These are phyloP conservation scores for Clarireedia sp. DNA, from an alignment of 2,329 filamentous ascomycete species.

Conservation along the genomic window DNA sequence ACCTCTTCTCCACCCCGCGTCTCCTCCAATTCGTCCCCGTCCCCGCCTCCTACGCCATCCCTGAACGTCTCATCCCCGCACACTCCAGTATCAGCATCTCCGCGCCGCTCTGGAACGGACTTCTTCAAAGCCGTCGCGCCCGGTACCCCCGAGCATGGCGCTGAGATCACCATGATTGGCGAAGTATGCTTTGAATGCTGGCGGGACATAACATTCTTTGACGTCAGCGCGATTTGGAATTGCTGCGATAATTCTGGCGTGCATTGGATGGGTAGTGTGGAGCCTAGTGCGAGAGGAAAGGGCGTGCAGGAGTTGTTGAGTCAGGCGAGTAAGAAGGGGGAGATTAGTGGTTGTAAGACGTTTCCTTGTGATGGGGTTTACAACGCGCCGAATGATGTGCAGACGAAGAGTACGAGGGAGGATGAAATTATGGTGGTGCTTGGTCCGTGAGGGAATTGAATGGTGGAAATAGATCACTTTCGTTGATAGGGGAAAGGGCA, in stretches of 20 bases:
- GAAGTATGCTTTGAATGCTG: constrained; percentile 2
- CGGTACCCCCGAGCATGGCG: background rate
- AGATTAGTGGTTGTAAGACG: background rate
- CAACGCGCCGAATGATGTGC: background rate
- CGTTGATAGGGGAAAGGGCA: too few species aligned
- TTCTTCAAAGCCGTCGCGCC: background rate
- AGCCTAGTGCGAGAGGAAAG: background rate
- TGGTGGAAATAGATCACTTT: too few species aligned
- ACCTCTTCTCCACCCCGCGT: background rate
- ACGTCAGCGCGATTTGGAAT: constrained; percentile 4
- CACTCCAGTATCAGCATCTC: background rate
- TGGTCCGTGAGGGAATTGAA: background rate
- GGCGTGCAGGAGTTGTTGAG: background rate
- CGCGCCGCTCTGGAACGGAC: background rate
- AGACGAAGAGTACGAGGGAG: background rate
- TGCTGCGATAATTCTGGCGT: background rate
- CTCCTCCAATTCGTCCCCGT: background rate
- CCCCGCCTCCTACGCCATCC: background rate
- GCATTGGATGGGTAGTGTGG: constrained; percentile 3
- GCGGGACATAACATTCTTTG: background rate
- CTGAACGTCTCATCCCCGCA: background rate
- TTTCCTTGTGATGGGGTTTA: background rate
- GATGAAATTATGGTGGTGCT: background rate
- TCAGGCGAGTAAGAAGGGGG: background rate
- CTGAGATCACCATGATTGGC: background rate